Evolutionary conservation across 306 rosid species (phyloP), one percentile per base, ranked within the genome.

Genomic region (Sindora glabra): DNA sequence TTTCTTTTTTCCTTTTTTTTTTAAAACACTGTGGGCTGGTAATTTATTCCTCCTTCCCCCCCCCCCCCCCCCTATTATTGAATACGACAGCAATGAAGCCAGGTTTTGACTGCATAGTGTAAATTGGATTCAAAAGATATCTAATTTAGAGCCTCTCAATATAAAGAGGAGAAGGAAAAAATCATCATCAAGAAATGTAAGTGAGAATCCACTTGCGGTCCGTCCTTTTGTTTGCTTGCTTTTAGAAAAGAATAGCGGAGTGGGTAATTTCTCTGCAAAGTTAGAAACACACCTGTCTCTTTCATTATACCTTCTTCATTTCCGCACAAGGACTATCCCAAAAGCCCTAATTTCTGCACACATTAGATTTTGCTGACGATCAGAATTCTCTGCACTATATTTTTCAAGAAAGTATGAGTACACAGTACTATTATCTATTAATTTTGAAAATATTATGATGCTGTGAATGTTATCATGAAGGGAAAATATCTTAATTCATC

Each of bases 131-230:
- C 19, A 59, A 16, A 49, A 18, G n/a, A n/a, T n/a, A 40, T 39
- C 47, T 46, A 32, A 21, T 16, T 40, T 24, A 19, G 3, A 32
- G n/a, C n/a, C 21, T 52, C 61, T 3, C 10, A 46, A 63, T 41
- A 39, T 32, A 54, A 34, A 14, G 5, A 27, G 47, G 26, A 34
- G n/a, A n/a, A n/a, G n/a, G n/a, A 47, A 56, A 64, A 67, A 48
- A 70, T 82, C 90, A 37, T 72, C 62, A 15, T 83, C 88, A 58
- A 63, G n/a, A 67, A 67, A 84, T 70, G 78, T 76, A 74, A 67
- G 69, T 47, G 77, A 62, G 84, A 70, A 75, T 83, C 81, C 78
- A 45, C 47, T 55, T 70, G 67, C 56, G 74, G 34, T 62, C 17
- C 41, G 59, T 32, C 38, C n/a, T n/a, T n/a, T n/a, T n/a, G n/a